Base-by-base conservation (phyloP, 768 basidiomycete species). In the Xerocomellus dryophilus region DNA sequence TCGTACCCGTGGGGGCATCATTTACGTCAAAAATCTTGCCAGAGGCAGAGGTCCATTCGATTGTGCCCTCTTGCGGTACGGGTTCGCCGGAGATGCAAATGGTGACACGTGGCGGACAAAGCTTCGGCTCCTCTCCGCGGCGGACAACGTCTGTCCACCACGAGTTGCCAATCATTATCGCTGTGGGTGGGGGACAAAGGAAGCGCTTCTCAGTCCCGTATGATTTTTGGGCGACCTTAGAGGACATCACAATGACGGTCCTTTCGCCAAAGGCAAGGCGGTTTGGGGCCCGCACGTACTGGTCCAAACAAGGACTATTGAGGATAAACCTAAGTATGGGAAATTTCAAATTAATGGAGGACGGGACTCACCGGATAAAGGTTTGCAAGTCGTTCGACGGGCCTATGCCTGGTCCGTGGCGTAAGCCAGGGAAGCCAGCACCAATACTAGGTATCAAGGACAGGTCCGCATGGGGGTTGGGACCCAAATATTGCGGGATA, bases 151-250 rank as follows among this genome's bases (percentile, higher is more conserved):
- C 89, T 45, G 85, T 84, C 93, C 93, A 96, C 94, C 94, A 98
- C 14, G 88, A 87, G 66, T 90, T 91, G 45, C 94, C 94, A 63
- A 94, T 89, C 81, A 98, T 82, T 66, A 93, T 87, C 43, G 93
- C 94, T 31, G 93, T 94, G 9, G 94, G 94, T 50, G 90, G 95
- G 8, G 91, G 93, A 67, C 92, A 96, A 34, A 95, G 80, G 80
- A 95, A 96, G 41, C 95, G 81, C 71, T 97, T 97, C 71, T 98
- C 95, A 17, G 88, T 93, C 35, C 94, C 95, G 67, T 98, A 98
- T 9, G 91, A 93, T 68, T 98, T 96, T 77, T 98, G 96, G 4
- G 93, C 96, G 29, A 98, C 94, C 66, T 90, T 93, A 68, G 90
- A 93, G n/a, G 93, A 95, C 90, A 97, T 94, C 63, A 98, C 89